A percentile compares a stretch with the other conserved stretches of the same genome.
Evolutionary conservation across 345 rosid genomes (phyloP).

Genomic region (Hypericum androsaemum): DNA sequence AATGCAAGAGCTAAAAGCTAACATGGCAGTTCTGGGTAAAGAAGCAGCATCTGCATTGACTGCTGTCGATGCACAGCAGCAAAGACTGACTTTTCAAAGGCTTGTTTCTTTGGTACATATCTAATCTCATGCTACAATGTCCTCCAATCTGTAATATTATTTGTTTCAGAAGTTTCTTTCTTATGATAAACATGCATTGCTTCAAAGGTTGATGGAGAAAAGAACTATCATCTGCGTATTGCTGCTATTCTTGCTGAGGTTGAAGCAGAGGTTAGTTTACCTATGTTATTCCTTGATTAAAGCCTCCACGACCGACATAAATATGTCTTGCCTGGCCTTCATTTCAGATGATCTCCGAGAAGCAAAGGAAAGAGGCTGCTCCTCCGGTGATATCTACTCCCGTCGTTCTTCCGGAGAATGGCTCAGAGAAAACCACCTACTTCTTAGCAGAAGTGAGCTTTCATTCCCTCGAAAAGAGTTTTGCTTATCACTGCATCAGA

Average conservation of each 20-base stretch:
- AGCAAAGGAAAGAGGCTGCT: slow-evolving; percentile 90
- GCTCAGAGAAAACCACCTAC: slow-evolving; percentile 61
- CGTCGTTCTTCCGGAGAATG: slow-evolving; percentile 41
- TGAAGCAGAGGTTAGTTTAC: slow-evolving; percentile 88
- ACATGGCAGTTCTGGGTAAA: slow-evolving; percentile 94
- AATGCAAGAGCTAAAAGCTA: slow-evolving; percentile 77
- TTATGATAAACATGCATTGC: slow-evolving; percentile 1
- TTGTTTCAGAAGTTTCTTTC: slow-evolving; percentile 5
- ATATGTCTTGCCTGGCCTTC: slow-evolving; percentile 9
- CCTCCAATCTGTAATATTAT: slow-evolving; percentile 3
- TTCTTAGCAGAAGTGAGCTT: slow-evolving; percentile 82
- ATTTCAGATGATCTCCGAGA: slow-evolving; percentile 81
- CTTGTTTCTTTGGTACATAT: slow-evolving; percentile 70
- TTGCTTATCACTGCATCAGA: too few relatives aligned
- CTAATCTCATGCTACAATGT: background rate
- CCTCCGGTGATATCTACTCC: slow-evolving; percentile 42
- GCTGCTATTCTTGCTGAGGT: slow-evolving; percentile 88
- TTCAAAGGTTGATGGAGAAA: slow-evolving; percentile 88
- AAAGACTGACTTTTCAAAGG: slow-evolving; percentile 81
- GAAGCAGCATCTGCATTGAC: slow-evolving; percentile 96
- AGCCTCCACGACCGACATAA: background rate
- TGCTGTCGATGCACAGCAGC: slow-evolving; percentile 94
- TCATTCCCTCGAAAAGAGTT: background rate
- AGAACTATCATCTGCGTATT: slow-evolving; percentile 67
- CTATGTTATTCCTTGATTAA: too few relatives aligned